A percentile compares a stretch with the other conserved stretches of the same genome.
phyloP scores from a whole-genome alignment of 495 filamentous ascomycete species.

The Xylaria venustula region DNA sequence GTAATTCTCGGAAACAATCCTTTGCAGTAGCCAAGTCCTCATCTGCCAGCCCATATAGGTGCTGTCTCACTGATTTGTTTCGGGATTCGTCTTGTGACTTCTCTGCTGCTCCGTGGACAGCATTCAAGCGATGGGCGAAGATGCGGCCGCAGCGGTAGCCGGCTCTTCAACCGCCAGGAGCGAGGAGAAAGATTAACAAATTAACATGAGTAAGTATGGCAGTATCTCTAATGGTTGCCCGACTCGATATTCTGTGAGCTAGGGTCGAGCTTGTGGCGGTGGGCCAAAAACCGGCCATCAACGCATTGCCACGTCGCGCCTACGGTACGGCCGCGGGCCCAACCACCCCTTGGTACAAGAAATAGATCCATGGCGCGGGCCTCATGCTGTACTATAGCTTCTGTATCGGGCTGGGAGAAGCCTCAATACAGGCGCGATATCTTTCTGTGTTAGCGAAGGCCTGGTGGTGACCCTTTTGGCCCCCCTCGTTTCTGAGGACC shows the following conservation, averaged over 20 bases:
- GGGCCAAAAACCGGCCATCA: constrained; percentile 14
- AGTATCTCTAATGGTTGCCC: constrained; percentile 9
- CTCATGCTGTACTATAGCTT: constrained; percentile 8
- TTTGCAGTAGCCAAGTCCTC: neutral
- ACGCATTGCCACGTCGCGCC: constrained; percentile 14
- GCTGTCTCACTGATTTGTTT: neutral
- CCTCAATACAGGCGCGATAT: constrained; percentile 3
- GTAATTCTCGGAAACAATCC: neutral
- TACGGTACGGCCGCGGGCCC: constrained; percentile 12
- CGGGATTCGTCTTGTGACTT: neutral
- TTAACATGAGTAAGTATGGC: neutral
- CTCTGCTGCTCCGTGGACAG: neutral
- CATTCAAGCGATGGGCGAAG: neutral
- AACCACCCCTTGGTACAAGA: constrained; percentile 9
- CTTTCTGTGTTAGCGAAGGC: neutral
- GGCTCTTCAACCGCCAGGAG: constrained; percentile 6
- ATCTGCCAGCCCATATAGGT: neutral
- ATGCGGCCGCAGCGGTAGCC: neutral
- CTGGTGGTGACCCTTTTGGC: constrained; percentile 6
- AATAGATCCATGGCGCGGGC: constrained; percentile 4
- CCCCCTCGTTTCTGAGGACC: constrained; percentile 1
- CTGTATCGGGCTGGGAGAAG: constrained; percentile 8
- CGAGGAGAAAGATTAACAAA: neutral
- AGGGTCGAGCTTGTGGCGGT: constrained; percentile 15
- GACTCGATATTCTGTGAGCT: neutral